Conservation (phyloP, 2,329 filamentous ascomycete genomes). For the Pyrenochaeta sp. region DNA sequence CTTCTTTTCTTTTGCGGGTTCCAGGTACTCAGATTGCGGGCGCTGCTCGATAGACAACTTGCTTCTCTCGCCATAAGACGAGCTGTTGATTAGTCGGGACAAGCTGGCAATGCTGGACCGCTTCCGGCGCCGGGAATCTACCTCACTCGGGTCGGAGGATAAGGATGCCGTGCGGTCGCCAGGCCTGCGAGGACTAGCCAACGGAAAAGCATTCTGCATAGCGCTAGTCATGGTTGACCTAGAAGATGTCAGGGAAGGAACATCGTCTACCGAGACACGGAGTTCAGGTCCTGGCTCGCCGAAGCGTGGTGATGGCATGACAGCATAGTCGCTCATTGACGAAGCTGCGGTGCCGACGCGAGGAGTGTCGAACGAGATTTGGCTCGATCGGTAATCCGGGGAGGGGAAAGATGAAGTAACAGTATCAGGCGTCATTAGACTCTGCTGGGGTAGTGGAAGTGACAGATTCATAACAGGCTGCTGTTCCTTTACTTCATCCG, state of each 20-base stretch:
- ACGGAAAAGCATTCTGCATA: constrained; percentile 64
- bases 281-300: constrained; percentile 77
- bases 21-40: constrained; percentile 59
- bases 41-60: constrained; percentile 74
- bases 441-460: constrained; percentile 51
- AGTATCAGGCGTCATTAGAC: constrained; percentile 72
- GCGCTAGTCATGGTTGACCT: constrained; percentile 78
- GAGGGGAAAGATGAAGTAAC: constrained; percentile 68
- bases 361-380: constrained; percentile 72
- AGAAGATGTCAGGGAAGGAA: constrained; percentile 78
- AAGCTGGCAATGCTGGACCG: constrained; percentile 80
- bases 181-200: constrained; percentile 53
- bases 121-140: constrained; percentile 68
- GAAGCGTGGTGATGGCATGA: constrained; percentile 74
- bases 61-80: constrained; percentile 73
- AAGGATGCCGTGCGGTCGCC: constrained; percentile 53
- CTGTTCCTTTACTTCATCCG: constrained; percentile 46
- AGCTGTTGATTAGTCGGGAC: constrained; percentile 76
- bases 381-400: constrained; percentile 69
- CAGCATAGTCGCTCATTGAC: constrained; percentile 75
- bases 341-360: constrained; percentile 79
- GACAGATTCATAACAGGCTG: constrained; percentile 49
- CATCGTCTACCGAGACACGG: constrained; percentile 75
- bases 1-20: constrained; percentile 70
- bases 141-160: constrained; percentile 51